These are phyloP conservation scores for Gossypium mustelinum DNA, from an alignment of 345 rosid genomes.

Conservation along the genomic window DNA sequence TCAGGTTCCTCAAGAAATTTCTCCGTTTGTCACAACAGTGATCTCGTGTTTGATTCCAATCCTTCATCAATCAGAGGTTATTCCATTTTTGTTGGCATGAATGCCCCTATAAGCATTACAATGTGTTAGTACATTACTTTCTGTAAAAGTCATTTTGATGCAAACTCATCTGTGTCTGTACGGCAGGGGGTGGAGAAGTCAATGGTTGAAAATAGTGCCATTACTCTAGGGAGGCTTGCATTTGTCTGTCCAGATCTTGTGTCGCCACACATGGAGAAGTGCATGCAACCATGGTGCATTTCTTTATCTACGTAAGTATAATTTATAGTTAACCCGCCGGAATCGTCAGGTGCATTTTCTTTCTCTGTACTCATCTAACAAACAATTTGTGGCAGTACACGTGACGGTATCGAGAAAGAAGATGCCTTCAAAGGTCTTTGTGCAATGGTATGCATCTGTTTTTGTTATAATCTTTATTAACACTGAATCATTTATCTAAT, in stretches of 20 bases:
- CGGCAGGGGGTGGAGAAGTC: slow-evolving; percentile 79
- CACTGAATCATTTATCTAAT: not conserved
- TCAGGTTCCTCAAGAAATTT: slow-evolving; percentile 85
- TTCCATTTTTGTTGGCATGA: slow-evolving; percentile 4
- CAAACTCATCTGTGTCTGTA: slow-evolving; percentile 16
- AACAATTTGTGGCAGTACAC: slow-evolving; percentile 53
- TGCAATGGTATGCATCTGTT: slow-evolving; percentile 61
- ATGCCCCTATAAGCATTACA: not conserved
- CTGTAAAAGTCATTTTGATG: not conserved
- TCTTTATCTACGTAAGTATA: slow-evolving; percentile 75
- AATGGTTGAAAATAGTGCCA: slow-evolving; percentile 90
- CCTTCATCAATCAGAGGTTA: slow-evolving; percentile 79
- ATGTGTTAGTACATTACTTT: not conserved
- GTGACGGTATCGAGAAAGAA: slow-evolving; percentile 95
- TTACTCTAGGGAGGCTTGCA: slow-evolving; percentile 94
- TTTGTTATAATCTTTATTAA: not conserved
- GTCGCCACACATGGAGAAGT: slow-evolving; percentile 95
- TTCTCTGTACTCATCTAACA: slow-evolving; percentile 3
- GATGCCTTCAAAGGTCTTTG: slow-evolving; percentile 97
- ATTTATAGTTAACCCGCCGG: not conserved
- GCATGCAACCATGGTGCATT: slow-evolving; percentile 92
- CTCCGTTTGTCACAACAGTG: slow-evolving; percentile 72
- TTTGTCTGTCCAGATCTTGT: slow-evolving; percentile 97
- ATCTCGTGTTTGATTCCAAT: slow-evolving; percentile 67
- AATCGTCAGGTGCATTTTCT: not conserved